These are phyloP conservation scores for Choiromyces venosus DNA, from an alignment of 495 filamentous ascomycete species.

Conservation along the genomic window DNA sequence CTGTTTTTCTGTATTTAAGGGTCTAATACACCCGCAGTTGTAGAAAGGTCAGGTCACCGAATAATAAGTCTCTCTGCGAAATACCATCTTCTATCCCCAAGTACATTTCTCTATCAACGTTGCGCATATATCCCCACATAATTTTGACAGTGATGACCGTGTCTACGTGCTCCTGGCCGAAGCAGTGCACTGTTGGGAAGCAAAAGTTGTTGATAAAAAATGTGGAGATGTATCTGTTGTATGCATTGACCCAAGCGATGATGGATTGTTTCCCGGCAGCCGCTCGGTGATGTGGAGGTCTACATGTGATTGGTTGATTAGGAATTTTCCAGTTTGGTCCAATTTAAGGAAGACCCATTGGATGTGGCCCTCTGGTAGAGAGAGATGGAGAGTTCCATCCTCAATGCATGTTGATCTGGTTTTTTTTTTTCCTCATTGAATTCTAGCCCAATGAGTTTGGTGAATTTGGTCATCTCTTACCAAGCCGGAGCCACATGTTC, in stretches of 20 bases:
- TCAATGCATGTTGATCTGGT: slow-evolving; percentile 54
- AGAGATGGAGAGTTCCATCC: slow-evolving; percentile 30
- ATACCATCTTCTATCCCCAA: too few species aligned
- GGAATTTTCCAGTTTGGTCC: slow-evolving; percentile 53
- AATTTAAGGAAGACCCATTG: slow-evolving; percentile 63
- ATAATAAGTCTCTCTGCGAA: too few species aligned
- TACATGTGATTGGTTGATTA: slow-evolving; percentile 59
- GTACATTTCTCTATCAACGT: too few species aligned
- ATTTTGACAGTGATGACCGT: too few species aligned
- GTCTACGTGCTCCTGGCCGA: slow-evolving; percentile 59
- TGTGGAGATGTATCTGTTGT: slow-evolving; percentile 59
- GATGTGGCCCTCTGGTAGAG: slow-evolving; percentile 55
- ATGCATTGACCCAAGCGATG: slow-evolving; percentile 60
- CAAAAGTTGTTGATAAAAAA: slow-evolving; percentile 66
- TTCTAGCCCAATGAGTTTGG: slow-evolving; percentile 53
- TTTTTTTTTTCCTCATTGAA: slow-evolving; percentile 57
- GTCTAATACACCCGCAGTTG: too few species aligned
- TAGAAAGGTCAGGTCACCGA: too few species aligned
- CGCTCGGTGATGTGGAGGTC: slow-evolving; percentile 56
- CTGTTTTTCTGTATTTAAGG: too few species aligned
- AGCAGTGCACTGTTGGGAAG: slow-evolving; percentile 56
- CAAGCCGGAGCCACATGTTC: slow-evolving; percentile 54
- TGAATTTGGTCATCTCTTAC: slow-evolving; percentile 53
- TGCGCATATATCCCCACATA: too few species aligned
- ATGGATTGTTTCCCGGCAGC: slow-evolving; percentile 51